Evolutionary conservation across 768 basidiomycete genomes (phyloP).

Genomic region (Coprinellus aureogranulatus): DNA sequence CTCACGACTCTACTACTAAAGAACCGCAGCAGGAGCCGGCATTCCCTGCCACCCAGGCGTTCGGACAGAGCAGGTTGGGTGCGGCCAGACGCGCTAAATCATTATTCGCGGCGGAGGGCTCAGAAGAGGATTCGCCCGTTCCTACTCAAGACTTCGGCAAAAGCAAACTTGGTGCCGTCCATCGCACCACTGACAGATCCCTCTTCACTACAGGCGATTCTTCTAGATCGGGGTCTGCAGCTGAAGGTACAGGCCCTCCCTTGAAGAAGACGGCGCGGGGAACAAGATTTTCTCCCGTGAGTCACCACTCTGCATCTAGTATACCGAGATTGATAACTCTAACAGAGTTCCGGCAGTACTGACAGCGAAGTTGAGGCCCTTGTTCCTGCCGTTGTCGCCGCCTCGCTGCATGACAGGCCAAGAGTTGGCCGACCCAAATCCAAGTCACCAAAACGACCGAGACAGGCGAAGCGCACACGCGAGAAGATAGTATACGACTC

Average conservation of each 20-base stretch:
- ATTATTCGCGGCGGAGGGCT: not conserved
- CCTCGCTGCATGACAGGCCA: not conserved
- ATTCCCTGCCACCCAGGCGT: constrained; percentile 3
- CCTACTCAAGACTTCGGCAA: constrained; percentile 5
- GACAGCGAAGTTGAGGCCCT: not conserved
- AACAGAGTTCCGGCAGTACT: constrained; percentile 1
- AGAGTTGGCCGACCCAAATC: not conserved
- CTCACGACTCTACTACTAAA: not conserved
- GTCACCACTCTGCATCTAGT: not conserved
- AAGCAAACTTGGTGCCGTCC: not conserved
- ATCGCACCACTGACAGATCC: not conserved
- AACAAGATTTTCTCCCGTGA: not conserved
- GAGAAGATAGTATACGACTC: constrained; percentile 21
- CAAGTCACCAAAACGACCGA: not conserved
- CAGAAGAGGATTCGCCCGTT: not conserved
- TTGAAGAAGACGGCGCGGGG: not conserved
- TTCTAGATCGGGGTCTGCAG: not conserved
- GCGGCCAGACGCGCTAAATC: not conserved
- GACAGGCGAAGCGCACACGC: not conserved
- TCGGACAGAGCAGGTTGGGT: not conserved
- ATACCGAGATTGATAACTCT: not conserved
- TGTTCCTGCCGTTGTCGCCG: not conserved
- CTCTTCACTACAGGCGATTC: not conserved
- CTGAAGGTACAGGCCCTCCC: not conserved
- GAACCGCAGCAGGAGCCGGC: not conserved